Evolutionary conservation across 345 rosid genomes (phyloP), one percentile per base, ranked within the genome.

Genomic region (Garcia nutans): DNA sequence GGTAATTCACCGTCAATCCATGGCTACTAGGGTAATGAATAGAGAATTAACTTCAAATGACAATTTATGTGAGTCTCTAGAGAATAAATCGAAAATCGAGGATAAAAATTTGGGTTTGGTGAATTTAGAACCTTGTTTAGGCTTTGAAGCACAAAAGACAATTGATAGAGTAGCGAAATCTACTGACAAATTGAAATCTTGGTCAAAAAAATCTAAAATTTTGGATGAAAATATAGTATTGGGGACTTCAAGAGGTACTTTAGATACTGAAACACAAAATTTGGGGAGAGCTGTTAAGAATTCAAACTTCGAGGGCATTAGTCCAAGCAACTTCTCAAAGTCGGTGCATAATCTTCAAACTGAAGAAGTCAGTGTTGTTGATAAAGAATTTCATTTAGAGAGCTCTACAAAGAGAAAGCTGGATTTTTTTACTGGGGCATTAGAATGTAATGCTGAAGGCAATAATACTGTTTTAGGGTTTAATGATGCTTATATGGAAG

Each of bases 111-210:
- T 52, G 61, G 68, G 52, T 59, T 55, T 65, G 37, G 57, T 65
- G 61, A 72, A 82, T 33, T 73, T 77, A 4, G 28, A 67, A 57
- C 77, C 2, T 16, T 17, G 54, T 50, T 28, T 65, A 63, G 24
- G 64, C 10, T 2, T 56, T 26, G 54, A 45, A 56, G 20, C 11
- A 19, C 80, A 49, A 57, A 72, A 57, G 44, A 72, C 13, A 20
- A 24, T 62, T 6, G 63, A 74, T 42, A 77, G 56, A 44, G 8
- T 83, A 52, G 75, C 41, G 61, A 80, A 88, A 52, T 45, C 84
- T n/a, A 7, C 31, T 54, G 76, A 77, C 56, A 82, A 70, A 63
- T 73, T 75, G 77, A 80, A 70, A 68, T 57, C 78, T n/a, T 24
- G 37, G 8, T 55, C 37, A 5, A 74, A 54, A 74, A 68, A 28